Conservation (phyloP, 1,139 yeast genomes). For the Hemisphaericaspora subhashii region DNA sequence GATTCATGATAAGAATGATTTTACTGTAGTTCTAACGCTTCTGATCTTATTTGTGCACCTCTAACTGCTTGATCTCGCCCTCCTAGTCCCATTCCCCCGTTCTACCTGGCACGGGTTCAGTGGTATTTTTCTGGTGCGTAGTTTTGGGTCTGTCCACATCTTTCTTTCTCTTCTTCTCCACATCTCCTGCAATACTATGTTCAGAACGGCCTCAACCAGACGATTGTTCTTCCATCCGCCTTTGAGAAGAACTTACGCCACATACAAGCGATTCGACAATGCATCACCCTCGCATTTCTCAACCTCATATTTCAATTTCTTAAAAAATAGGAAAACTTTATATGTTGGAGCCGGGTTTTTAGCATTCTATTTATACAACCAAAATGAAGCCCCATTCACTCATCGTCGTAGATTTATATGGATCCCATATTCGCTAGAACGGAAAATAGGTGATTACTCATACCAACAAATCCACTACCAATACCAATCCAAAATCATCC, state of each 20-base stretch:
- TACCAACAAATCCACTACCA: slow-evolving; percentile 61
- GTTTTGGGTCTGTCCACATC: not conserved
- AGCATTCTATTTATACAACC: slow-evolving; percentile 59
- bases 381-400: slow-evolving; percentile 83
- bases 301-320: slow-evolving; percentile 13
- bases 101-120: too few relatives aligned
- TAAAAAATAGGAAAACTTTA: slow-evolving; percentile 19
- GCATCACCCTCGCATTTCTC: slow-evolving; percentile 9
- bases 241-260: slow-evolving; percentile 15
- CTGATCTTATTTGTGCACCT: too few relatives aligned
- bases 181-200: not conserved
- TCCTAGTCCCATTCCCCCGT: too few relatives aligned
- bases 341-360: slow-evolving; percentile 22
- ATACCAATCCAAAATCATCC: slow-evolving; percentile 47
- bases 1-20: too few relatives aligned
- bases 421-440: slow-evolving; percentile 68
- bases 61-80: too few relatives aligned
- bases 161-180: not conserved
- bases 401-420: slow-evolving; percentile 72
- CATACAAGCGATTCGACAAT: slow-evolving; percentile 24
- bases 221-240: not conserved
- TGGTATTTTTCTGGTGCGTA: not conserved
- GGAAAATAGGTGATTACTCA: slow-evolving; percentile 63
- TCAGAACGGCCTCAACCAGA: not conserved
- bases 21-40: too few relatives aligned